Evolutionary conservation across 352 stramenopile species (phyloP), one percentile per base, ranked within the genome.

Genomic region (Blastocystis sp.): DNA sequence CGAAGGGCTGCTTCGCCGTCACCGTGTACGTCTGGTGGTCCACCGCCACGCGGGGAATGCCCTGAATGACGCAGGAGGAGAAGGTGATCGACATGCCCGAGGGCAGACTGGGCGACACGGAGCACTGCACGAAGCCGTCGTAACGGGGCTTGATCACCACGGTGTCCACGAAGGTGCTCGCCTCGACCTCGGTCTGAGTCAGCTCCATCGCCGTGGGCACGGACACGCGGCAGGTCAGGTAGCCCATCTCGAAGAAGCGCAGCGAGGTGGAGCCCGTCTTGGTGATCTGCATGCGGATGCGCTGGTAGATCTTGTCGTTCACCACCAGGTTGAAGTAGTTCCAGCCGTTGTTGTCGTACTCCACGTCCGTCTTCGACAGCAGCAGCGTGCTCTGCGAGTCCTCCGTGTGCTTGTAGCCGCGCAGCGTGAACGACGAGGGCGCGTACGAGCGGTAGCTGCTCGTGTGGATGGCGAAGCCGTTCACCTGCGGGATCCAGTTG

Each of bases 401-500:
- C 4, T 24, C n/a, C 21, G 33, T 39, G 19, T 51, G 33, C 19
- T 31, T 10, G 29, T 63, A 62, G n/a, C 74, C 74, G 26, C 55
- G 55, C 31, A 85, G 51, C 19, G 29, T 85, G 35, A 85, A 85
- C 21, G 74, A 70, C 13, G 50, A 67, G 35, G 74, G 74, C 19
- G 65, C 50, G 10, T 45, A 39, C 21, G 12, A 60, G 26, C 74
- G 74, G 16, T 26, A 51, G 61, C 66, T 69, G 33, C 55, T 37
- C n/a, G 60, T 62, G 61, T 85, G 65, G 31, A 85, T 85, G 26
- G 31, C 45, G 61, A 85, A 85, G 24, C 41, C 74, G 41, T 85
- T 85, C 26, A 85, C 66, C 61, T 85, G 74, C n/a, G 74, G 74
- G 66, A 85, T 85, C 24, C 50, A 85, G 26, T 66, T 67, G 41